Percentiles rank a stretch among this genome's conserved stretches.
Conservation (phyloP, 202 grass and related monocot genomes). For the Zoysia matrella region DNA sequence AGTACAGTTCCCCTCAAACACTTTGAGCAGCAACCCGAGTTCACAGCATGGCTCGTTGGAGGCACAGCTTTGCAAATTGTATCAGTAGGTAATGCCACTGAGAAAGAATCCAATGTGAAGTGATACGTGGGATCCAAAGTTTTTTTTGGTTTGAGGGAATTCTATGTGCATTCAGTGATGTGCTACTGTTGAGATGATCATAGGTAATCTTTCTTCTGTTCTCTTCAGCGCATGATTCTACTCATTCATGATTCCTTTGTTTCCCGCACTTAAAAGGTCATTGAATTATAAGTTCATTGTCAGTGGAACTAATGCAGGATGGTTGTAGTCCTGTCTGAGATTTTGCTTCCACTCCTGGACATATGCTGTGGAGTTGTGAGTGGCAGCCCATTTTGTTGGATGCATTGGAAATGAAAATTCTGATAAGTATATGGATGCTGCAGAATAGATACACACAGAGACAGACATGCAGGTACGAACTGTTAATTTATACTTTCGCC, state of each 20-base stretch:
- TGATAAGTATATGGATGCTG: conserved; percentile 22
- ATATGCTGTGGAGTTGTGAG: conserved; percentile 16
- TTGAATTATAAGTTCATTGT: conserved; percentile 21
- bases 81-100: conserved; percentile 56
- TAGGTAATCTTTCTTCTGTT: neutral
- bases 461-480: conserved; percentile 32
- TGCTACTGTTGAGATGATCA: conserved; percentile 41
- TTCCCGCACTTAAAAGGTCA: conserved; percentile 9
- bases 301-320: neutral
- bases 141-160: conserved; percentile 19
- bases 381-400: neutral
- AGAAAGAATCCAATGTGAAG: conserved; percentile 39
- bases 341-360: conserved; percentile 35
- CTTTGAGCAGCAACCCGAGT: conserved; percentile 71
- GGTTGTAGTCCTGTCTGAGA: conserved; percentile 16
- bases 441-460: conserved; percentile 1
- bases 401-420: conserved; percentile 28
- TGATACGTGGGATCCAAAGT: conserved; percentile 26
- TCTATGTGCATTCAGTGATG: conserved; percentile 37
- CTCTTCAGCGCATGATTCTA: neutral
- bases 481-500: neutral
- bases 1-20: conserved; percentile 62
- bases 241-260: conserved; percentile 10
- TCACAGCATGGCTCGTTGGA: conserved; percentile 87
- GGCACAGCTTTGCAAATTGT: conserved; percentile 81